phyloP scores from a whole-genome alignment of 441 rosid genomes.

The Hura crepitans region DNA sequence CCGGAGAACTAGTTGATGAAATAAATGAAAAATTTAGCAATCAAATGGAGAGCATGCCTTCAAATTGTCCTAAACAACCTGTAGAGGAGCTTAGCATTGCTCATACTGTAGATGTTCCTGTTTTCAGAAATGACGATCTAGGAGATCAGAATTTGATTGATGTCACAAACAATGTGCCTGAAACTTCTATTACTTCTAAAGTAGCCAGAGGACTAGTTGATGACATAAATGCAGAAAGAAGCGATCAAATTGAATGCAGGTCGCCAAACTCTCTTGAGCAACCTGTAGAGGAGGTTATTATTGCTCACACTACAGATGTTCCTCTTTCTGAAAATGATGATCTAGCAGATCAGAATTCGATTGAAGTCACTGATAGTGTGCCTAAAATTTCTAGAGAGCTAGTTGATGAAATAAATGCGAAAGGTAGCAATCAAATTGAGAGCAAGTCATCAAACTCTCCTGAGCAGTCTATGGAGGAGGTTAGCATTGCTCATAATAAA shows the following conservation, averaged over 20 bases:
- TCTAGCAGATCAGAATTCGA: slow-evolving; percentile 9
- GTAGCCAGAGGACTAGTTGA: slow-evolving; percentile 18
- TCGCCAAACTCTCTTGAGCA: too few species aligned
- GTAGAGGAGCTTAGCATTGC: too few species aligned
- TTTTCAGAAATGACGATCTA: background rate
- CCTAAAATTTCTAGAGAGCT: slow-evolving; percentile 6
- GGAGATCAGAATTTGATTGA: slow-evolving; percentile 8
- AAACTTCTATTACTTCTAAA: slow-evolving; percentile 6
- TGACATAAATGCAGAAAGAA: slow-evolving; percentile 24
- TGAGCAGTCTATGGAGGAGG: slow-evolving; percentile 18
- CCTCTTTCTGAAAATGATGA: slow-evolving; percentile 10
- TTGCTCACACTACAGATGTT: slow-evolving; percentile 17
- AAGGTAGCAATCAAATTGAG: slow-evolving; percentile 10
- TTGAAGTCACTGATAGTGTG: background rate
- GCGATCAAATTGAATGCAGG: too few species aligned
- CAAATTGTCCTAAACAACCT: background rate
- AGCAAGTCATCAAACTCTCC: slow-evolving; percentile 8
- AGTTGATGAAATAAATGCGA: slow-evolving; percentile 24
- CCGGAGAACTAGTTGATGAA: slow-evolving; percentile 19
- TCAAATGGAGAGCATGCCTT: background rate
- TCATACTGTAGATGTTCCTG: background rate
- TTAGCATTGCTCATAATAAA: background rate
- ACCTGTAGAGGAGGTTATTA: slow-evolving; percentile 31
- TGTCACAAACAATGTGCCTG: background rate
- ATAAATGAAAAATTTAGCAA: slow-evolving; percentile 10